Evolutionary conservation across 805 yeast genomes (phyloP).

Genomic region (Pichia exigua): DNA sequence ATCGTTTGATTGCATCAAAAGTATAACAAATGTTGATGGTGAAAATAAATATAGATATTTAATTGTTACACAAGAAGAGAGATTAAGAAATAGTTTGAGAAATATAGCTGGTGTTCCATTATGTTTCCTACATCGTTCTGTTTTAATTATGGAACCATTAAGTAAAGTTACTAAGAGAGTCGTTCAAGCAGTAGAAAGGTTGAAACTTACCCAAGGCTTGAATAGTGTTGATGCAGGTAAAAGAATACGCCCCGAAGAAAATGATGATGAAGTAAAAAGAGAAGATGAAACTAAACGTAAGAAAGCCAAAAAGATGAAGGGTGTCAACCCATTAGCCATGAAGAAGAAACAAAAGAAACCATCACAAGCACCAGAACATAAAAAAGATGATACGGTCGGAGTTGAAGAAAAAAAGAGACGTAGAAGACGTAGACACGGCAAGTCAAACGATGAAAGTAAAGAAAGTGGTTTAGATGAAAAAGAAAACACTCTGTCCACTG

Average conservation of each 20-base stretch:
- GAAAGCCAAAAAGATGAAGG: slow-evolving; percentile 44
- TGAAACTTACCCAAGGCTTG: slow-evolving; percentile 70
- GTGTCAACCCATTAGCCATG: slow-evolving; percentile 85
- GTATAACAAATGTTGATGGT: slow-evolving; percentile 63
- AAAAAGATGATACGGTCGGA: neutral
- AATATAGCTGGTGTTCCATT: slow-evolving; percentile 85
- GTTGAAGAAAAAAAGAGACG: neutral
- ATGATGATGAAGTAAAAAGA: slow-evolving; percentile 11
- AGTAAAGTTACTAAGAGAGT: slow-evolving; percentile 57
- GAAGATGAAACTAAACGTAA: slow-evolving; percentile 13
- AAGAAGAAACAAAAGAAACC: slow-evolving; percentile 53
- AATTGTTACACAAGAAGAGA: slow-evolving; percentile 75
- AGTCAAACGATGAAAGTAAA: neutral
- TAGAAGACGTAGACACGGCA: slow-evolving; percentile 1
- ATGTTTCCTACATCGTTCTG: slow-evolving; percentile 80
- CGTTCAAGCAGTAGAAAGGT: slow-evolving; percentile 46
- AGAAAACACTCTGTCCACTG: neutral
- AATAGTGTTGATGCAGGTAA: slow-evolving; percentile 54
- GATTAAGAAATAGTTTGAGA: slow-evolving; percentile 61
- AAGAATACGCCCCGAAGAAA: slow-evolving; percentile 15
- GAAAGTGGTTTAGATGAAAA: neutral
- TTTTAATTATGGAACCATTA: slow-evolving; percentile 93
- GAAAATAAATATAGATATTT: slow-evolving; percentile 85
- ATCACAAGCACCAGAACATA: neutral
- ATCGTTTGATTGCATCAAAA: slow-evolving; percentile 64